These are phyloP conservation scores for Blastobotrys mokoenaii DNA, from an alignment of 805 yeast genomes.

Conservation along the genomic window DNA sequence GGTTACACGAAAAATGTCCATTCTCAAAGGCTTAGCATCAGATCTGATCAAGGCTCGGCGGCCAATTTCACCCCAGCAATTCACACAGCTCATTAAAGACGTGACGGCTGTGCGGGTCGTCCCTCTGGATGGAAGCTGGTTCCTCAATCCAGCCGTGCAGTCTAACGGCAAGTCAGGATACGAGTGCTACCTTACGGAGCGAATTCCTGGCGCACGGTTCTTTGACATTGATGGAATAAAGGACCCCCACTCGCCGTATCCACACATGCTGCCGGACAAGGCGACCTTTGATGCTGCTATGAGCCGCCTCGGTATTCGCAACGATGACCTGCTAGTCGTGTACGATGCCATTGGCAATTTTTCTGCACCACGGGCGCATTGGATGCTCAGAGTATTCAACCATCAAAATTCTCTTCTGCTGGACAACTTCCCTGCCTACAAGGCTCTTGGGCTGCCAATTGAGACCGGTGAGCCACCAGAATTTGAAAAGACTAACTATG, in stretches of 20 bases:
- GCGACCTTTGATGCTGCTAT: constrained; percentile 44
- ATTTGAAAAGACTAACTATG: constrained; percentile 18
- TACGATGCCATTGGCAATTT: constrained; percentile 83
- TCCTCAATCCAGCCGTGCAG: constrained; percentile 5
- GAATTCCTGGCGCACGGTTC: constrained; percentile 60
- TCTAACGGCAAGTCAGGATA: constrained; percentile 42
- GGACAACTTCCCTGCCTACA: constrained; percentile 57
- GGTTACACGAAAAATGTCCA: neutral
- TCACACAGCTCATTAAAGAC: neutral
- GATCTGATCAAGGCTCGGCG: constrained; percentile 1
- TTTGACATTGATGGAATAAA: constrained; percentile 71
- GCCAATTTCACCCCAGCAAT: constrained; percentile 4
- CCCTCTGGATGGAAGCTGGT: constrained; percentile 5
- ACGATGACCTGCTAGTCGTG: constrained; percentile 56
- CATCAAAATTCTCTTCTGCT: constrained; percentile 62
- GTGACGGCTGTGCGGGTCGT: neutral
- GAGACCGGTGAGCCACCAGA: constrained; percentile 29
- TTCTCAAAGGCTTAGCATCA: constrained; percentile 1
- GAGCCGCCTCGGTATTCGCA: constrained; percentile 24
- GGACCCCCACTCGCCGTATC: constrained; percentile 54
- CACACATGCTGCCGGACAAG: constrained; percentile 81
- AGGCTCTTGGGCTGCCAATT: constrained; percentile 37
- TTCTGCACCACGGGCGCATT: constrained; percentile 84
- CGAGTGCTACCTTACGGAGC: constrained; percentile 39
- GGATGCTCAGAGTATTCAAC: constrained; percentile 79